Conservation (phyloP, 495 filamentous ascomycete genomes). For the Xylaria sp. region DNA sequence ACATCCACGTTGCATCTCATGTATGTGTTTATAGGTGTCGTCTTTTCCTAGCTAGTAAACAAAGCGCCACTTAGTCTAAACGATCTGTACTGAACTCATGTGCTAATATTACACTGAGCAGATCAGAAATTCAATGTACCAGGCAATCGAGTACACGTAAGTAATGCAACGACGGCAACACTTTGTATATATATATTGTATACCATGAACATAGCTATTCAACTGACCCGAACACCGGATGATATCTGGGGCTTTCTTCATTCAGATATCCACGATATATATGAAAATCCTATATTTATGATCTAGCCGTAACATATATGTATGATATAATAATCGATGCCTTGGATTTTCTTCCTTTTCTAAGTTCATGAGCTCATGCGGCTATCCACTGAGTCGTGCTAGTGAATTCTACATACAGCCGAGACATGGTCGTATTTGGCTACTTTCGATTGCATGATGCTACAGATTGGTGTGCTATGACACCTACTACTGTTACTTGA, state of each 20-base stretch:
- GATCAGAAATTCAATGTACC: background rate
- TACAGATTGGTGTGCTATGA: too few species aligned
- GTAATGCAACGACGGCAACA: background rate
- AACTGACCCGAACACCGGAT: background rate
- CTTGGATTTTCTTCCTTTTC: too few species aligned
- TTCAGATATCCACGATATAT: background rate
- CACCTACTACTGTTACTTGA: too few species aligned
- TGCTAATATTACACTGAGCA: background rate
- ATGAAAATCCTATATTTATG: background rate
- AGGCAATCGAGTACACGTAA: background rate
- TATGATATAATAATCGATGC: too few species aligned
- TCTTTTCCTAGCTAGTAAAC: background rate
- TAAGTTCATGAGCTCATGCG: too few species aligned
- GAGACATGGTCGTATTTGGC: too few species aligned
- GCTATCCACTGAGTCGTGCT: too few species aligned
- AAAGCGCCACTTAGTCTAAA: constrained; percentile 1
- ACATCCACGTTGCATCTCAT: background rate
- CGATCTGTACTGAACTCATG: background rate
- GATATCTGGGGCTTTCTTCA: background rate
- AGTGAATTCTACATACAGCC: too few species aligned
- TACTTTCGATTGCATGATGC: too few species aligned
- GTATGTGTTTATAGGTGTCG: background rate
- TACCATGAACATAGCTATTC: background rate
- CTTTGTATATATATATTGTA: background rate
- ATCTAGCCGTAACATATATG: background rate